Evolutionary conservation across 129 eudicot genomes (phyloP), one percentile per base, ranked within the genome.

Genomic region (Ambrosia trifida): DNA sequence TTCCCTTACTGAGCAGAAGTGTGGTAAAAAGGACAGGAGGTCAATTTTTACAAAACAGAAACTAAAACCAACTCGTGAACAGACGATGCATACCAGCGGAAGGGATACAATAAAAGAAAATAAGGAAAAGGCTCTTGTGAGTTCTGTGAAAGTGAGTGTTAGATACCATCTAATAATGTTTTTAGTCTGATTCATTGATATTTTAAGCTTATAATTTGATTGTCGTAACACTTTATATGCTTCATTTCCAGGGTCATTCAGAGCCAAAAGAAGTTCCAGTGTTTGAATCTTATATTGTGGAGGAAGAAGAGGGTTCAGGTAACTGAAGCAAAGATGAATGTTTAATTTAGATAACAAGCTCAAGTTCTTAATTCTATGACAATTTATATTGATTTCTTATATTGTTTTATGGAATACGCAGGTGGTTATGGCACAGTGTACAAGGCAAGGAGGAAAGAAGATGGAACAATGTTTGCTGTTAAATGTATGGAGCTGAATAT

Each of bases 371-470:
- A 41, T 43, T 64, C 44, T 57, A 13, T 47, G 57, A 14, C 20
- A 54, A 9, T 30, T 54, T 43, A 46, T 36, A 12, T 36, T 52
- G 17, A 14, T 40, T 24, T 19, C 57, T 59, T n/a, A 5, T 10
- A 4, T 16, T 67, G 61, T 67, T 51, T 36, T 28, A 44, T 5
- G 31, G 20, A 66, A 68, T 77, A 16, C 78, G 72, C 85, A 95
- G 99, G 99, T 85, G 99, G 99, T 78, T 95, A 95, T 90, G 97
- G 99, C 64, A 90, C 91, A 46, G 99, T 95, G 70, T 95, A 95
- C 24, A 86, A 84, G 84, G 89, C 96, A 33, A 79, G 83, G 45
- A 88, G 99, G 78, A 94, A 87, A 75, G 66, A 69, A 67, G 99
- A 95, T 78, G 99, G 97, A 36, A 74, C 67, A 19, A 86, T 77